Evolutionary conservation across 345 rosid species (phyloP).

Genomic region (Zanthoxylum bungeanum): DNA sequence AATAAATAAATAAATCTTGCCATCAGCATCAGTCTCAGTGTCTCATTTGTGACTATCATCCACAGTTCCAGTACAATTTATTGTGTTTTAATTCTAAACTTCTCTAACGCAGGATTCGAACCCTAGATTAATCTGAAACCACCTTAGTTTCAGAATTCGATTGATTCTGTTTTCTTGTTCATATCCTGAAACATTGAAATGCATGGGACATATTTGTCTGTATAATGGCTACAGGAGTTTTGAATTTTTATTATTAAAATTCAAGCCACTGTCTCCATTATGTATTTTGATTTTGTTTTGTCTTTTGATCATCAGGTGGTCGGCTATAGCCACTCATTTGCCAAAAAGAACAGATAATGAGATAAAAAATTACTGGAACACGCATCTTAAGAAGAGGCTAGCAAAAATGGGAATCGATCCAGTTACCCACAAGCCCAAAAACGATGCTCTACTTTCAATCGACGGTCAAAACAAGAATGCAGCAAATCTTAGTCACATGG

Average conservation of each 20-base stretch:
- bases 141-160: neutral
- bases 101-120: neutral
- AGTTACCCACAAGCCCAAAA: slow-evolving; percentile 71
- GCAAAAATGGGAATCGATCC: slow-evolving; percentile 83
- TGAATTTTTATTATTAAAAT: slow-evolving; percentile 15
- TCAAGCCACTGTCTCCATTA: neutral
- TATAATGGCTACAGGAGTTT: slow-evolving; percentile 18
- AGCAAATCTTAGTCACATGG: slow-evolving; percentile 81
- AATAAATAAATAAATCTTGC: neutral
- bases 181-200: neutral
- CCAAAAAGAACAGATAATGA: slow-evolving; percentile 80
- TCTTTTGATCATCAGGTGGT: slow-evolving; percentile 57
- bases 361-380: slow-evolving; percentile 81
- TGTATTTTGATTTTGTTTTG: neutral
- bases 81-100: neutral
- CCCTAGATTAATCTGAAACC: neutral
- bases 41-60: neutral
- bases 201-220: neutral
- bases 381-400: slow-evolving; percentile 64
- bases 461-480: slow-evolving; percentile 60
- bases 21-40: neutral
- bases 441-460: slow-evolving; percentile 44
- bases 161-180: slow-evolving; percentile 12
- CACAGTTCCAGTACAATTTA: neutral
- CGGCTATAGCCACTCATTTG: slow-evolving; percentile 75